Evolutionary conservation across 129 eudicot species (phyloP).

Genomic region (Centaurea solstitialis): DNA sequence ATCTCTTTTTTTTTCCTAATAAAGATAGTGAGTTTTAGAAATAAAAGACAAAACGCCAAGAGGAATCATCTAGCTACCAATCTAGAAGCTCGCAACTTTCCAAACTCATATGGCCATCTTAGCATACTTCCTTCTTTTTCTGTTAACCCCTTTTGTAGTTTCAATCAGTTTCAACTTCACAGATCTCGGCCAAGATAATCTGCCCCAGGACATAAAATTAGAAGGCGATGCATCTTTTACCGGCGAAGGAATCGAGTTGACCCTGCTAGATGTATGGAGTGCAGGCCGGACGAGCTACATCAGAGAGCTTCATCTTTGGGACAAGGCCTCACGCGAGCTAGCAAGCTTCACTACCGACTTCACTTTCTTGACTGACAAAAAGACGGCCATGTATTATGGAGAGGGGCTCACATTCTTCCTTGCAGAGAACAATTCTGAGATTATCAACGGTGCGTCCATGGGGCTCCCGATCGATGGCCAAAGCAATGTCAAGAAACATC

Average conservation of each 20-base stretch:
- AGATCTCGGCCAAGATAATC: too few species aligned
- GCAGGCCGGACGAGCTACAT: conserved; percentile 2
- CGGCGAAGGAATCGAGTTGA: not conserved
- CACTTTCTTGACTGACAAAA: not conserved
- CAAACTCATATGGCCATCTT: too few species aligned
- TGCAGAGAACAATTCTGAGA: conserved; percentile 2
- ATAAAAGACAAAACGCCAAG: too few species aligned
- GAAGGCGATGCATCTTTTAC: not conserved
- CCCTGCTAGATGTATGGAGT: not conserved
- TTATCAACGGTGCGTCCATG: not conserved
- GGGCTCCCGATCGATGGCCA: not conserved
- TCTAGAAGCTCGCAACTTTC: too few species aligned
- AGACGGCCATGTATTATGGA: not conserved
- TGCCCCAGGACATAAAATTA: too few species aligned
- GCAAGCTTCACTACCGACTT: conserved; percentile 11
- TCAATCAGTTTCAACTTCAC: too few species aligned
- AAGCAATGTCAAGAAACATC: not conserved
- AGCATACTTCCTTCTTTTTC: too few species aligned
- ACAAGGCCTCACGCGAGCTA: conserved; percentile 16
- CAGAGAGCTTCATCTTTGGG: conserved; percentile 16
- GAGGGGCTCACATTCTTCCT: conserved; percentile 39
- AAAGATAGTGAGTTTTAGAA: too few species aligned
- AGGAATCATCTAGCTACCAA: too few species aligned
- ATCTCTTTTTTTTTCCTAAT: too few species aligned
- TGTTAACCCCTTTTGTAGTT: too few species aligned